Base-by-base conservation (phyloP, 345 rosid species). In the Aquilaria malaccensis region DNA sequence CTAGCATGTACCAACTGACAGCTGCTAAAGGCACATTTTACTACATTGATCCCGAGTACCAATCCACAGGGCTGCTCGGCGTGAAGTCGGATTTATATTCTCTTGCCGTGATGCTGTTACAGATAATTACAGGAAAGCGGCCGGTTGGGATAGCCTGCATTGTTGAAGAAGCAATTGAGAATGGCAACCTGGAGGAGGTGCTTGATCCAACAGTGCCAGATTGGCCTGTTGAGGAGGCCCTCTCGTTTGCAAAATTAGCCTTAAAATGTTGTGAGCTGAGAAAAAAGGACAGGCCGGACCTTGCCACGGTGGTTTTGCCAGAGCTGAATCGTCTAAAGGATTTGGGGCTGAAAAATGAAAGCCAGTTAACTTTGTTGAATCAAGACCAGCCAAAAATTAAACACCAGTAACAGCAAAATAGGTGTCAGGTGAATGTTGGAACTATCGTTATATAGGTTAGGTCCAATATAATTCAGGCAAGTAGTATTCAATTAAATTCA, bases 41-140 rank as follows among this genome's bases (percentile, higher is more conserved):
- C 66, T 89, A 89, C 65, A 89, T 89, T 11, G 98, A 91, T 55
- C 98, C 96, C 0, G 96, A 89, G 76, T 89, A 92, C 65, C 98
- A 86, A 71, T 95, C 83, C 69, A 75, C 93, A 2, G 98, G 98
- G 69, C 63, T 79, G 80, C 77, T 92, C n/a, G 87, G 92, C 50
- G 87, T 82, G 60, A 88, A 92, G 76, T 92, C 95, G 15, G 96
- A 92, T 58, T 60, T 92, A 46, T 89, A 81, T 71, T 86, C 98
- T 33, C 68, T 92, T 0, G 96, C 95, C 4, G 85, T 92, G 59
- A 59, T 92, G 74, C 83, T 88, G 64, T 64, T 92, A 68, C 98
- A 92, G 71, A 70, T 92, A 14, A 70, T 89, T 49, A 92, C 98
- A 6, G 85, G 80, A 22, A 89, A 56, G 80, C 72, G 78, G 7